Conservation (phyloP, 1,284 basidiomycete genomes). For the Clitocybe nebularis region DNA sequence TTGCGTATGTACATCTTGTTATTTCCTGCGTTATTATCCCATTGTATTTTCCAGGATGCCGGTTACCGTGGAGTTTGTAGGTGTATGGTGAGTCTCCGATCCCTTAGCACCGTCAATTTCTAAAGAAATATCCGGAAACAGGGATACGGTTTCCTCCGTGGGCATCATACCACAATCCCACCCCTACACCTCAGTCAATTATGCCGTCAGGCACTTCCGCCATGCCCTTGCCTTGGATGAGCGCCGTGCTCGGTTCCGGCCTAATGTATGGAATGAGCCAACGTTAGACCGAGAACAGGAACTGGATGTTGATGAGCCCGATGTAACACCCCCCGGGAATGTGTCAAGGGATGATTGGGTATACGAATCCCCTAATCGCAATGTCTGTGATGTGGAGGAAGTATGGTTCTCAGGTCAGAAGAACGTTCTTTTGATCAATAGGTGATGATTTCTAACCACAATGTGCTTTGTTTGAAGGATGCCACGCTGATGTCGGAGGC, state of each 20-base stretch:
- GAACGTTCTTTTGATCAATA: slow-evolving; percentile 29
- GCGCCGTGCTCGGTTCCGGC: slow-evolving; percentile 57
- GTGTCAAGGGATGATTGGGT: slow-evolving; percentile 17
- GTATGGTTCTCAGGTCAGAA: slow-evolving; percentile 47
- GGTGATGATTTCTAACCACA: not conserved
- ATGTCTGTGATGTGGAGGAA: slow-evolving; percentile 37
- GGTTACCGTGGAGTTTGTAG: slow-evolving; percentile 55
- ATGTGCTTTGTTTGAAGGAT: not conserved
- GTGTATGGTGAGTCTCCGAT: slow-evolving; percentile 45
- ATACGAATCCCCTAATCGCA: slow-evolving; percentile 11
- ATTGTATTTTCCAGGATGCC: slow-evolving; percentile 58
- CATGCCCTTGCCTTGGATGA: slow-evolving; percentile 69
- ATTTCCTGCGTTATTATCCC: too few relatives aligned
- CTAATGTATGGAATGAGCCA: slow-evolving; percentile 39
- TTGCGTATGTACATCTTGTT: too few relatives aligned
- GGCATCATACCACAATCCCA: slow-evolving; percentile 45
- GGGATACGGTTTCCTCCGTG: slow-evolving; percentile 62
- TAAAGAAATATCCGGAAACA: slow-evolving; percentile 15
- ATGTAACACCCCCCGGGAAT: slow-evolving; percentile 19
- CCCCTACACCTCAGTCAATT: slow-evolving; percentile 47
- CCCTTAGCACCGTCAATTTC: not conserved
- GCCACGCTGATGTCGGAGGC: slow-evolving; percentile 44
- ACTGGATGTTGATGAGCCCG: slow-evolving; percentile 7
- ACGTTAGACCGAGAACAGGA: slow-evolving; percentile 24
- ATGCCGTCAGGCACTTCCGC: slow-evolving; percentile 52